Base-by-base conservation (phyloP, 2,329 filamentous ascomycete genomes). In the Penicillium sp. region DNA sequence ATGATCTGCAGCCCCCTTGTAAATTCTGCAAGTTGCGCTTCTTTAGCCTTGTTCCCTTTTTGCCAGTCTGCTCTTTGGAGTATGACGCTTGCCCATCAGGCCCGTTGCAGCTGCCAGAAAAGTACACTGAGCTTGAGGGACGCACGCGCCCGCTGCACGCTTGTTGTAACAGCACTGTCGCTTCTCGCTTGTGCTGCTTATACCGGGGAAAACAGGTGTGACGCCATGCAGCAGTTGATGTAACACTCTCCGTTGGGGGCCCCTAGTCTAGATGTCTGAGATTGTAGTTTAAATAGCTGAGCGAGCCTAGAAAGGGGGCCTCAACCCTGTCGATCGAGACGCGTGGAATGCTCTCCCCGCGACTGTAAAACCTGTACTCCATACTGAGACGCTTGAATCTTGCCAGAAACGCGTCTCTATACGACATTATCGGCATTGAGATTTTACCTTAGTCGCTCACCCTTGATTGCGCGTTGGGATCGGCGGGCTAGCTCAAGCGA, bases 341-440 rank as follows among this genome's bases (percentile, higher is more conserved):
- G 19, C 40, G 42, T 56, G 63, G 66, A 66, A 68, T 68, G 66
- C 52, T 65, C 28, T 22, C 60, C 62, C 61, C 62, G 57, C 61
- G 25, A 54, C 30, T 7, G 52, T 64, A 62, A 64, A 68, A 58
- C 66, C 25, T 28, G 59, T 60, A 66, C 45, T n/a, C 25, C n/a
- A 58, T 59, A 67, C 45, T n/a, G 59, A 46, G 43, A 45, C 60
- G 49, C 52, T 48, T 55, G 19, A 54, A 38, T 55, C 30, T 42
- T 30, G 19, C 19, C 22, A 43, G 8, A 8, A 35, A 42, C 57
- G 38, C 48, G 51, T 55, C 19, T 40, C 37, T 35, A 2, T 40
- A 16, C 51, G 4, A 30, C 30, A 37, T 25, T 51, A 10, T 26
- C 6, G 13, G 13, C 26, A 13, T 48, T 26, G 7, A 14, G 35